These are phyloP conservation scores for Datisca glomerata DNA, from an alignment of 306 rosid genomes.

Conservation along the genomic window DNA sequence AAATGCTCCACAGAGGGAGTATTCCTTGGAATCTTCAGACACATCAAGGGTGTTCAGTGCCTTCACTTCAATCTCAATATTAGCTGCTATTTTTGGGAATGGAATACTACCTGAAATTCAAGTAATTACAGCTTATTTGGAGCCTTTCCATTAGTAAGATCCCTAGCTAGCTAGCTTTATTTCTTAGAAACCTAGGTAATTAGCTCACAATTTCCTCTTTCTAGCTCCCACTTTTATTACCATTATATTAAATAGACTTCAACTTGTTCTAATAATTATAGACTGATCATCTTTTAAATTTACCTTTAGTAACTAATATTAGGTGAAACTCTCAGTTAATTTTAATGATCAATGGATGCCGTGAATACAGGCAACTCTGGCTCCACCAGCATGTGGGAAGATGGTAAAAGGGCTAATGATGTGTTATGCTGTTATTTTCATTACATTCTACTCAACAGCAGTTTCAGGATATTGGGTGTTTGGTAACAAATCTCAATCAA, in stretches of 20 bases:
- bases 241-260: no score
- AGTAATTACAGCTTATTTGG: no score
- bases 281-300: no score
- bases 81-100: conserved; percentile 87
- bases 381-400: conserved; percentile 94
- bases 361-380: conserved; percentile 78
- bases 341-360: no score
- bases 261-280: no score
- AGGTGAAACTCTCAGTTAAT: no score
- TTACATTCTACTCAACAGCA: conserved; percentile 79
- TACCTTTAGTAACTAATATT: no score
- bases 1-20: conserved; percentile 44
- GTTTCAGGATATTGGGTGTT: conserved; percentile 78
- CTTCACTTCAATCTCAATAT: conserved; percentile 79
- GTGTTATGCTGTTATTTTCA: conserved; percentile 64
- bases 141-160: no score
- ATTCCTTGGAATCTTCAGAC: conserved; percentile 42
- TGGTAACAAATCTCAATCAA: conserved; percentile 68
- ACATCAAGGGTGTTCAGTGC: conserved; percentile 54
- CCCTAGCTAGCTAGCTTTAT: neutral
- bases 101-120: conserved; percentile 97
- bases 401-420: conserved; percentile 82
- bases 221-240: no score
- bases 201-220: neutral
- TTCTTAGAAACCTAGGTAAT: neutral